A percentile compares a stretch with the other conserved stretches of the same genome.
Evolutionary conservation across 768 basidiomycete species (phyloP).

Genomic region (Macrocybe gigantea): DNA sequence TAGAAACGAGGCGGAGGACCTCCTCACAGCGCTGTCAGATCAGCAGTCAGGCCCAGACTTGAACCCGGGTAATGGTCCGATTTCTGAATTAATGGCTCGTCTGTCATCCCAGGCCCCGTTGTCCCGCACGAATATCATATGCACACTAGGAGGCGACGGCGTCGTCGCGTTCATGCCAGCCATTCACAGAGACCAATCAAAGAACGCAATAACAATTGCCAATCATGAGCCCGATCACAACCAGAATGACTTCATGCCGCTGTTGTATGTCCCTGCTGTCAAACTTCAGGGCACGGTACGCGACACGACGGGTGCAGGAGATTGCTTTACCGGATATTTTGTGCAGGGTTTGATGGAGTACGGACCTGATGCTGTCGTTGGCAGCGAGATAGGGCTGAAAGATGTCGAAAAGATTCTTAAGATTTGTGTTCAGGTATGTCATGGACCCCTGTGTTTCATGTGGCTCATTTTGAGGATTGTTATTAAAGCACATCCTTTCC

Average conservation of each 20-base stretch:
- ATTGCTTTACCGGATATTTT: slow-evolving; percentile 60
- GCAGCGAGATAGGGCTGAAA: slow-evolving; percentile 19
- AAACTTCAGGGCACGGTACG: slow-evolving; percentile 29
- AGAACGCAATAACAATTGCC: slow-evolving; percentile 8
- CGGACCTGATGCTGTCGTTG: slow-evolving; percentile 16
- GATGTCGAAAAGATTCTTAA: slow-evolving; percentile 30
- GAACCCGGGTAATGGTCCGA: too few species aligned
- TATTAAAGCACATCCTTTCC: background rate
- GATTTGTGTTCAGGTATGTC: slow-evolving; percentile 34
- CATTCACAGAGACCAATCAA: slow-evolving; percentile 14
- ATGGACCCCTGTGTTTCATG: background rate
- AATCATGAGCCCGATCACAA: background rate
- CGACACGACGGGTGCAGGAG: slow-evolving; percentile 63
- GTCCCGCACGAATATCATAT: slow-evolving; percentile 42
- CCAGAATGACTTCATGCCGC: slow-evolving; percentile 1
- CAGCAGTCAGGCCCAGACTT: too few species aligned
- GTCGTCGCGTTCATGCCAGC: slow-evolving; percentile 37
- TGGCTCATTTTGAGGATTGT: background rate
- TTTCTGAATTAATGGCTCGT: slow-evolving; percentile 11
- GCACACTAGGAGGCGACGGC: slow-evolving; percentile 49
- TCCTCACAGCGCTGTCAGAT: slow-evolving; percentile 21
- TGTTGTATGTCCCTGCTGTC: slow-evolving; percentile 42
- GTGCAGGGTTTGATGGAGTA: slow-evolving; percentile 48
- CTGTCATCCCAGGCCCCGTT: slow-evolving; percentile 19
- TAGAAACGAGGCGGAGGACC: slow-evolving; percentile 37